These are phyloP conservation scores for Colletotrichum caudatum DNA, from an alignment of 2,329 filamentous ascomycete genomes.

Conservation along the genomic window DNA sequence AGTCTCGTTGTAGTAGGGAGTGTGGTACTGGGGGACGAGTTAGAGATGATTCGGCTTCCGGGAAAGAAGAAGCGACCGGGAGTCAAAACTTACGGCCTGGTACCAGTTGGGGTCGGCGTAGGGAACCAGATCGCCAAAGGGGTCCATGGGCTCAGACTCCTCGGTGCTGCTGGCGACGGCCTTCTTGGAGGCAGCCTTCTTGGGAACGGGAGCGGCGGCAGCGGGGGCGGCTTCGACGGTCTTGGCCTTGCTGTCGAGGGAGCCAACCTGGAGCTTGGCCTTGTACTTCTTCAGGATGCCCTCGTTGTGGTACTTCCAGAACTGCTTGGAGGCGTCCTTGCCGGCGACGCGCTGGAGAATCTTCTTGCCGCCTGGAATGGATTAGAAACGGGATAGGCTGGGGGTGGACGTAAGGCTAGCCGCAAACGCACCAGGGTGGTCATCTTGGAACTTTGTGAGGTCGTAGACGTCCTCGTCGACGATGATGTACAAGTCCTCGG, in stretches of 20 bases:
- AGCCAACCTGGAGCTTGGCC: conserved; percentile 82
- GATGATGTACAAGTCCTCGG: conserved; percentile 86
- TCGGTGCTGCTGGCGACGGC: conserved; percentile 57
- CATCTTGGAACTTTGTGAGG: conserved; percentile 87
- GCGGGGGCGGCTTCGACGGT: conserved; percentile 63
- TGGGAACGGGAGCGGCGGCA: conserved; percentile 60
- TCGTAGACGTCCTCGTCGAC: conserved; percentile 98
- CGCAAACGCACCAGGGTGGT: conserved; percentile 78
- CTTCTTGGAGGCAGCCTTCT: conserved; percentile 53
- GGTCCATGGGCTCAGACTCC: conserved; percentile 80
- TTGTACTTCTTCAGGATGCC: conserved; percentile 89
- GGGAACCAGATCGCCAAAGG: conserved; percentile 87
- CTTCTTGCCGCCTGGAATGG: conserved; percentile 68
- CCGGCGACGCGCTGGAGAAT: conserved; percentile 72
- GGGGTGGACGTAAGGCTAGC: not conserved
- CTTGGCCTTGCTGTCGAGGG: conserved; percentile 87
- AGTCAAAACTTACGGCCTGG: conserved; percentile 76
- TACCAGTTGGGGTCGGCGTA: conserved; percentile 97
- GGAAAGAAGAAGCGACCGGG: rapidly evolving
- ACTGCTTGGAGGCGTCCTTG: conserved; percentile 75
- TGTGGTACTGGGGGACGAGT: conserved; percentile 77
- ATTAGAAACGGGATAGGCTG: not conserved
- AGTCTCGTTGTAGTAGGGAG: conserved; percentile 94
- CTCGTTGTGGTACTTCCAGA: conserved; percentile 86
- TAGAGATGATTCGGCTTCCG: not conserved